A percentile compares a stretch with the other conserved stretches of the same genome.
These are phyloP conservation scores for Arabidopsis hybrid DNA, from an alignment of 441 rosid species.

Conservation along the genomic window DNA sequence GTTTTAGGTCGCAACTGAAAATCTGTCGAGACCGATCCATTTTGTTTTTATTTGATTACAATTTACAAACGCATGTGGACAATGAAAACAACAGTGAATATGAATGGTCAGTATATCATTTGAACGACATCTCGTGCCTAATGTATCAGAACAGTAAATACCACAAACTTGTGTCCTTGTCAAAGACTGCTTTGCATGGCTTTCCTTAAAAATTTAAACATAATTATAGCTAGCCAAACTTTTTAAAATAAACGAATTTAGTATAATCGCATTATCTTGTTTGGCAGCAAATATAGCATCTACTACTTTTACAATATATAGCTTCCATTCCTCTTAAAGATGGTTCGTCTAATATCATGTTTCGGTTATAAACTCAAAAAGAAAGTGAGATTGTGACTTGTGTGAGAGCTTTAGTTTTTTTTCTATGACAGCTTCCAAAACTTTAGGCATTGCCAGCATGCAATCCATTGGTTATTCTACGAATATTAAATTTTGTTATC, in stretches of 20 bases:
- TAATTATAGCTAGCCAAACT: background rate
- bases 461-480: background rate
- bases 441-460: background rate
- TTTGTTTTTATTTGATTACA: background rate
- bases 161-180: background rate
- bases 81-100: background rate
- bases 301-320: background rate
- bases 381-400: too few species aligned
- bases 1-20: background rate
- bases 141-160: too few species aligned
- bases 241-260: background rate
- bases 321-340: too few species aligned
- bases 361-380: too few species aligned
- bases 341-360: too few species aligned
- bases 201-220: too few species aligned
- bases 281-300: background rate
- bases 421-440: background rate
- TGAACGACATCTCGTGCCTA: background rate
- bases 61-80: background rate
- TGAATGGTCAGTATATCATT: background rate
- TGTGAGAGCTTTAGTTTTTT: background rate
- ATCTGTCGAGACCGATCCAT: background rate
- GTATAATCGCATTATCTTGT: background rate
- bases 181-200: background rate
- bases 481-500: background rate